Conservation (phyloP, 1,139 yeast genomes). For the Nakaseomyces nivariensis region DNA sequence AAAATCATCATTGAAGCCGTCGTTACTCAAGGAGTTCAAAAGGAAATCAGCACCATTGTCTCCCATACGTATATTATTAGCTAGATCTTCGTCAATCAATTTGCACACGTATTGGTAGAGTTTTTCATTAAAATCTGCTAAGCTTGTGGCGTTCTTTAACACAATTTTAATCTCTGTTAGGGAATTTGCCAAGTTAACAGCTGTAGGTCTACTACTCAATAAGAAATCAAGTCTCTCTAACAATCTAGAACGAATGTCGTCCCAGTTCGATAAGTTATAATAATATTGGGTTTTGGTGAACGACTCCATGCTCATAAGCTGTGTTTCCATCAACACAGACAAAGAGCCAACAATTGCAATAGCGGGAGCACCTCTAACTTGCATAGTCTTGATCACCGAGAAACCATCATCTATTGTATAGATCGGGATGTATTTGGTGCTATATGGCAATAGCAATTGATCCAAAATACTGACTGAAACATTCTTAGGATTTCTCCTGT, state of each 20-base stretch:
- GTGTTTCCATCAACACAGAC: conserved; percentile 62
- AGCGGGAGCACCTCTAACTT: conserved; percentile 97
- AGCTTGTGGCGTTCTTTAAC: conserved; percentile 22
- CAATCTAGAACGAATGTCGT: conserved; percentile 30
- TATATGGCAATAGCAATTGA: conserved; percentile 74
- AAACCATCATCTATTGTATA: conserved; percentile 60
- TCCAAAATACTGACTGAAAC: conserved; percentile 56
- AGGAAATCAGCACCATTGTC: conserved; percentile 71
- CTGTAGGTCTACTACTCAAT: conserved; percentile 83
- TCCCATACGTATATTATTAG: conserved; percentile 70
- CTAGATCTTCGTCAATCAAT: conserved; percentile 65
- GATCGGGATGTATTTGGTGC: conserved; percentile 57
- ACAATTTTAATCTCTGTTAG: conserved; percentile 46
- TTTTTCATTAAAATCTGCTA: conserved; percentile 31
- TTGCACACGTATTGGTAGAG: conserved; percentile 45
- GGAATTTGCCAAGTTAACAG: conserved; percentile 83
- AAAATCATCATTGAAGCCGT: conserved; percentile 53
- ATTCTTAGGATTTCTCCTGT: conserved; percentile 30
- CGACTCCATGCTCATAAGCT: conserved; percentile 27
- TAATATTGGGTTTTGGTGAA: conserved; percentile 22
- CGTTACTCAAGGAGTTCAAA: conserved; percentile 35
- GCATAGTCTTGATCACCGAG: conserved; percentile 77
- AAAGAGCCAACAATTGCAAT: conserved; percentile 91
- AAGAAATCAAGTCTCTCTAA: conserved; percentile 48
- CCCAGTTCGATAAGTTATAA: conserved; percentile 30